A percentile compares a stretch with the other conserved stretches of the same genome.
Conservation (phyloP, 1,284 basidiomycete species). For the Inonotus hispidus region DNA sequence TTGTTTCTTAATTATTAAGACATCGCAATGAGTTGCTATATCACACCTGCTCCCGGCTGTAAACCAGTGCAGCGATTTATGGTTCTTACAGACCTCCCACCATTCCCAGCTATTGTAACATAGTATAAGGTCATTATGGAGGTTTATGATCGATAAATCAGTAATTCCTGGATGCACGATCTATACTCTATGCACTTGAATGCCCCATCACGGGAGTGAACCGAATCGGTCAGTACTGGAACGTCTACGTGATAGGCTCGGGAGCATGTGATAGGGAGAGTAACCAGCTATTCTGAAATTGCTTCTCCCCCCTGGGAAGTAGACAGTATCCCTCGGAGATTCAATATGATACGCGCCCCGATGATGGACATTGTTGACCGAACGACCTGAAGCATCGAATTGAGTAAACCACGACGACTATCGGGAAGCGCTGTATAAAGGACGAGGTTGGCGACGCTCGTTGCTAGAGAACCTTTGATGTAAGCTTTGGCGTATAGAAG, state of each 20-base stretch:
- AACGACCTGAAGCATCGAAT: conserved; percentile 1
- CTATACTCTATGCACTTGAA: too few species aligned
- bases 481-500: neutral
- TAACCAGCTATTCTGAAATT: neutral
- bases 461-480: neutral
- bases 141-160: too few species aligned
- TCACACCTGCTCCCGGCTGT: too few species aligned
- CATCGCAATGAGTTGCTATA: too few species aligned
- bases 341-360: conserved; percentile 8
- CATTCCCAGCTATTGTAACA: too few species aligned
- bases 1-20: too few species aligned
- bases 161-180: too few species aligned
- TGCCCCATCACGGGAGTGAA: too few species aligned
- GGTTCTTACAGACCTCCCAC: too few species aligned
- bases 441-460: conserved; percentile 7
- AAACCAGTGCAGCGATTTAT: too few species aligned
- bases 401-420: neutral
- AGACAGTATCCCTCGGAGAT: conserved; percentile 3
- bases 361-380: conserved; percentile 3
- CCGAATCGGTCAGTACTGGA: too few species aligned
- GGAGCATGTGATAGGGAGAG: neutral
- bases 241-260: neutral
- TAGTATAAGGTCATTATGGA: too few species aligned
- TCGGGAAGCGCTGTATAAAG: conserved; percentile 5
- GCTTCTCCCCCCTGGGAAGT: neutral